Evolutionary conservation across 768 basidiomycete species (phyloP), one percentile per base, ranked within the genome.

Genomic region (Trametes gibbosa): DNA sequence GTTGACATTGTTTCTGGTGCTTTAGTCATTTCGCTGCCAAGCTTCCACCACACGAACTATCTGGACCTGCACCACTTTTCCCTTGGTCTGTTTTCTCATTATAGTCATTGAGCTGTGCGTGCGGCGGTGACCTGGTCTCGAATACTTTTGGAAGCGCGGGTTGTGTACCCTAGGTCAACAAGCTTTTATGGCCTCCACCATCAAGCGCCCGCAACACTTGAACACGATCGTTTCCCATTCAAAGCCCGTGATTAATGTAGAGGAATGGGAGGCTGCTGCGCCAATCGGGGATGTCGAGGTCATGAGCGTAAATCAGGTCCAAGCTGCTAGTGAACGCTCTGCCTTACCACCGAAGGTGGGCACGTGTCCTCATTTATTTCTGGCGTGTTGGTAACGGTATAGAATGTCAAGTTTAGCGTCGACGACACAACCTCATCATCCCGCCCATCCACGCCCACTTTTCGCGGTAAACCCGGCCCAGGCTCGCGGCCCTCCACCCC

Each of bases 201-300:
- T 27, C 29, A 62, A 58, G 35, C 51, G 56, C 13, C 56, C 61
- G 3, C 40, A 46, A 9, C 50, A 56, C 23, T 29, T 57, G 10
- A 59, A 66, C 46, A 56, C 72, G 49, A 49, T 67, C 24, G 62
- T 69, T 29, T 61, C 70, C 29, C 74, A 70, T n/a, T 62, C 74
- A 9, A 84, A 78, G 66, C 68, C 75, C 1, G 75, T 75, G 1
- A 76, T 92, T 35, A 86, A 78, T 41, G 77, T 96, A 3, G 95
- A 97, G 69, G 92, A 96, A 75, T 98, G 95, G 95, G 95, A 97
- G 65, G 72, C 83, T 0, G 88, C 84, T 64, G 84, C 93, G 0
- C 91, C 92, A 2, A 72, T 98, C 29, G 79, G 77, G 29, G 89
- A 95, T 45, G 67, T 80, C 12, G 87, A 91, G 67, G 75, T 80